These are phyloP conservation scores for Dothidotthia symphoricarpi DNA, from an alignment of 2,329 filamentous ascomycete genomes.

Conservation along the genomic window DNA sequence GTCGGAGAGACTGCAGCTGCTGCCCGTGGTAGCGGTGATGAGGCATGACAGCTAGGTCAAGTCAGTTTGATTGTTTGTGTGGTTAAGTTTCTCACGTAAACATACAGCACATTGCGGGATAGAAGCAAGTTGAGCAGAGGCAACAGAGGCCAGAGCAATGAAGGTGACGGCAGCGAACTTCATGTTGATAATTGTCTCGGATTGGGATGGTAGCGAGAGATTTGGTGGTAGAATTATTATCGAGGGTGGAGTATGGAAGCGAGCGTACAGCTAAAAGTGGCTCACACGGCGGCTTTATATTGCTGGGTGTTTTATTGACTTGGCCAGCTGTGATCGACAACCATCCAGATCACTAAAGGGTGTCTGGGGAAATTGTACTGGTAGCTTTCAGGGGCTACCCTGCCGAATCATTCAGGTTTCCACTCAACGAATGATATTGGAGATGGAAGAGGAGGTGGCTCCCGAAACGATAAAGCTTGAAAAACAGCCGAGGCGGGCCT, in stretches of 20 bases:
- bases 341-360: no score
- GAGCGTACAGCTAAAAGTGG: conserved; percentile 7
- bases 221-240: conserved; percentile 8
- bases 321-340: no score
- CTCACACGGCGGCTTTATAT: not conserved
- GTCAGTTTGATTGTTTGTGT: conserved; percentile 14
- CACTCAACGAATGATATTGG: not conserved
- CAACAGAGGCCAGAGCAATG: conserved; percentile 47
- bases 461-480: conserved; percentile 1
- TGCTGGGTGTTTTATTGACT: no score
- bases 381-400: no score
- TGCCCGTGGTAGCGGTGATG: conserved; percentile 40
- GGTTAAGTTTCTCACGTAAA: not conserved
- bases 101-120: conserved; percentile 51
- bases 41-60: conserved; percentile 49
- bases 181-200: conserved; percentile 31
- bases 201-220: conserved; percentile 15
- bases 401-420: not conserved
- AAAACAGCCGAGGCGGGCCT: no score
- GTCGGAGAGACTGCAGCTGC: conserved; percentile 52
- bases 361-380: no score
- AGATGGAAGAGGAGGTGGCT: not conserved
- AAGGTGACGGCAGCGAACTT: conserved; percentile 41
- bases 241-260: conserved; percentile 13
- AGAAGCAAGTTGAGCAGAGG: conserved; percentile 47